Conservation (phyloP, 176 grass and related monocot species). For the Oryza glaberrima region DNA sequence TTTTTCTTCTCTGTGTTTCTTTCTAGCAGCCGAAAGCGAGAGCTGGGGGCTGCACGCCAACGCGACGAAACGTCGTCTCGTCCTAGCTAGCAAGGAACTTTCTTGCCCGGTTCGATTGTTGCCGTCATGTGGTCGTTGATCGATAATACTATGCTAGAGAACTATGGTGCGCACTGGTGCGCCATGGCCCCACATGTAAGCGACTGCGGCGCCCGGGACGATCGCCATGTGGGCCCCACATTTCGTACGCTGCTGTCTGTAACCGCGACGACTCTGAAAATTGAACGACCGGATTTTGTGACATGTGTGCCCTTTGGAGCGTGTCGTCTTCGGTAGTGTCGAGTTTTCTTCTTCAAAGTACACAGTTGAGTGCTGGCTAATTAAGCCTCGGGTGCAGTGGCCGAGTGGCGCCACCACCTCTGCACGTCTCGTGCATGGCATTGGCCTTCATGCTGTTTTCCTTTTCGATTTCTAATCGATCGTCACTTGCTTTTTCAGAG, state of each 20-base stretch:
- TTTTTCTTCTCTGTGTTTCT: neutral
- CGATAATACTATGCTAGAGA: too few relatives aligned
- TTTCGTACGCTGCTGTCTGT: neutral
- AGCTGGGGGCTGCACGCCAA: neutral
- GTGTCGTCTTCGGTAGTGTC: neutral
- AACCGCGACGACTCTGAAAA: neutral
- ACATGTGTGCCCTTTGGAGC: neutral
- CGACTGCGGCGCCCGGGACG: neutral
- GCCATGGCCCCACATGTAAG: neutral
- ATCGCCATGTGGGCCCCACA: neutral
- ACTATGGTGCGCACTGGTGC: neutral
- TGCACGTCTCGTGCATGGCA: constrained; percentile 11
- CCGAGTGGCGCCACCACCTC: neutral
- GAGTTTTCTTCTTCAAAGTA: neutral
- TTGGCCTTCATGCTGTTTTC: neutral
- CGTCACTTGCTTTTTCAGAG: neutral
- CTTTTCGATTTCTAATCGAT: neutral
- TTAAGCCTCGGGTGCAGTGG: neutral
- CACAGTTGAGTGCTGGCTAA: neutral
- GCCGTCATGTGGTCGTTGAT: neutral
- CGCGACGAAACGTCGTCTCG: neutral
- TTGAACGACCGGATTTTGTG: neutral
- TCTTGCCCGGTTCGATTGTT: neutral
- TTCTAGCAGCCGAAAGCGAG: neutral
- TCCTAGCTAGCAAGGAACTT: neutral